Base-by-base conservation (phyloP, 1,284 basidiomycete species). In the Fomes fomentarius region DNA sequence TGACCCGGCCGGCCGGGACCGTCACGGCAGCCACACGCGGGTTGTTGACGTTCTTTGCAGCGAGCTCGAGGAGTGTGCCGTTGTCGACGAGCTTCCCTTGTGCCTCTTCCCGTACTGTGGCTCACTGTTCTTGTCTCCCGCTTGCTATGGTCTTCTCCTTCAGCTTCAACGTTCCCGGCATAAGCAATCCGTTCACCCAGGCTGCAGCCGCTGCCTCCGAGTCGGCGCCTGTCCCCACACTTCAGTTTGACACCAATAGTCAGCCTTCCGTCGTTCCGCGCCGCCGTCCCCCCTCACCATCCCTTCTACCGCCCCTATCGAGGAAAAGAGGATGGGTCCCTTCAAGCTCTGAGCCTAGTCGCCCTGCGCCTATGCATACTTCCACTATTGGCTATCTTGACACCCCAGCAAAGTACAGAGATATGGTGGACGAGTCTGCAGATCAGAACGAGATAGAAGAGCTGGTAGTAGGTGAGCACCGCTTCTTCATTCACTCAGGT, bases 281-380 rank as follows among this genome's bases (percentile, higher is more conserved):
- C 44, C 64, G 63, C 44, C 66, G 64, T 30, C 62, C 62, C 8
- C 66, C 65, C 15, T 67, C 69, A 22, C 66, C 66, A 42, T 66
- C 61, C 40, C 61, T 68, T 17, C 51, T 61, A 17, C 61, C 66
- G 26, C 79, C 77, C 14, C 63, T 76, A 42, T 75, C 79, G 17
- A 73, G 79, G 49, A 90, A 90, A 69, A 74, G 88, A 66, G 85
- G 84, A 46, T 90, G 87, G 88, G 81, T 82, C 40, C 86, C 87
- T 6, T 74, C 83, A 0, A 74, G 75, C 50, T 74, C 79, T 49
- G 83, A 83, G 58, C 78, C 78, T 3, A 83, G 80, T 61, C 72
- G 67, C 56, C 79, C 84, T 2, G 67, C 78, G 28, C 74, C 83
- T 22, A 79, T 76, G 5, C 69, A 79, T 3, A 69, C 81, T 4